phyloP scores from a whole-genome alignment of 352 stramenopile species.

The Pythium biforme region DNA sequence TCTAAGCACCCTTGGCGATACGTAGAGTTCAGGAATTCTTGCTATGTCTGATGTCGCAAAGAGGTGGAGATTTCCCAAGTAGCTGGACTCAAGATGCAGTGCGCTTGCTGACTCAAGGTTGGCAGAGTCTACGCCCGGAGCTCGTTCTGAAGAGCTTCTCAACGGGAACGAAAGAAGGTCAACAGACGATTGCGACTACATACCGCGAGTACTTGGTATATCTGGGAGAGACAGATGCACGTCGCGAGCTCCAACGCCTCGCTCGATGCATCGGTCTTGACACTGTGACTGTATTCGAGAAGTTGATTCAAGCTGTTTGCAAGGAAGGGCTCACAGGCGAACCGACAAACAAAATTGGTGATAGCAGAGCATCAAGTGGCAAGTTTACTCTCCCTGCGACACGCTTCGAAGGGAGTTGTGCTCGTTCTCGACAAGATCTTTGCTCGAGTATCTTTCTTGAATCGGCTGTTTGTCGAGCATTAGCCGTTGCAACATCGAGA shows the following conservation, averaged over 20 bases:
- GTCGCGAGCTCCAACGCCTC: neutral
- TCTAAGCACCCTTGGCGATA: neutral
- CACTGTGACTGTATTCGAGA: conserved; percentile 5
- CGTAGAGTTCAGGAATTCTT: conserved; percentile 10
- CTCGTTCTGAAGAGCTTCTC: conserved; percentile 12
- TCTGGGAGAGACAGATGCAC: neutral
- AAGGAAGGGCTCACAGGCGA: neutral
- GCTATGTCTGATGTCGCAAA: conserved; percentile 6
- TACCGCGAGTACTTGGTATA: conserved; percentile 6
- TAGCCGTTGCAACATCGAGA: neutral
- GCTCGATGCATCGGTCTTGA: conserved; percentile 6
- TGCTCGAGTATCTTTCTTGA: conserved; percentile 3
- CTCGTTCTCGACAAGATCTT: neutral
- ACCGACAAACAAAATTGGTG: neutral
- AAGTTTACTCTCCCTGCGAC: neutral
- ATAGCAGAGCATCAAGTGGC: neutral
- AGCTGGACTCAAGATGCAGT: conserved; percentile 22
- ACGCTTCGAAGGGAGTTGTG: neutral
- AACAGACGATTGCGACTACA: conserved; percentile 2
- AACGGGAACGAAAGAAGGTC: conserved; percentile 12
- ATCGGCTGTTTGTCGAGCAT: neutral
- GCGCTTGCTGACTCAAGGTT: conserved; percentile 3
- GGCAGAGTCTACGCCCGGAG: neutral
- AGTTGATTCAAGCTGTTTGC: conserved; percentile 10
- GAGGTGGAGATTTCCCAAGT: conserved; percentile 7